phyloP scores from a whole-genome alignment of 1,284 basidiomycete genomes.

The Ceratobasidium sp. region DNA sequence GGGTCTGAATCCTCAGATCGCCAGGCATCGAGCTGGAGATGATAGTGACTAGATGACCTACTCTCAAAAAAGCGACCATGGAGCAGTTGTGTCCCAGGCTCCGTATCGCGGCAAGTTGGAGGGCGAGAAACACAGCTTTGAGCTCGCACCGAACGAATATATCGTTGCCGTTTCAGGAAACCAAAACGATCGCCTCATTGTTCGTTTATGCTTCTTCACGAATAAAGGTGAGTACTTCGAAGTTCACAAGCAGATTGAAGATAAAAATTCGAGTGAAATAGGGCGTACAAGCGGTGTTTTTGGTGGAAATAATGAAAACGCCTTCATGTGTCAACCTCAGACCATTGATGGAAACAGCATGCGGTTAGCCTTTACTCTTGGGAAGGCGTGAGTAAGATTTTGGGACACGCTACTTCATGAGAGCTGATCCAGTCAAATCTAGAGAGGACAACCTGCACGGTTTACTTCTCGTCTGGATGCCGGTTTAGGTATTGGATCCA shows the following conservation, averaged over 20 bases:
- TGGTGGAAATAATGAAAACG: background rate
- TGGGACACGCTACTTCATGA: background rate
- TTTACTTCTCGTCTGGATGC: background rate
- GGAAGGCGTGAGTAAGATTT: background rate
- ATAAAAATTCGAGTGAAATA: background rate
- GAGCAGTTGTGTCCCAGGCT: background rate
- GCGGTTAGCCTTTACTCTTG: background rate
- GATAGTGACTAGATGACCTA: background rate
- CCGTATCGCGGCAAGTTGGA: background rate
- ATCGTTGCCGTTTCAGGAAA: background rate
- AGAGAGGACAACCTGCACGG: background rate
- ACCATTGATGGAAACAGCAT: background rate
- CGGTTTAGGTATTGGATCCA: too few relatives aligned
- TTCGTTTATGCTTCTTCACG: background rate
- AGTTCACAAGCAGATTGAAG: too few relatives aligned
- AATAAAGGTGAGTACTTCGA: background rate
- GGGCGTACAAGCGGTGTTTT: background rate
- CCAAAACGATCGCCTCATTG: background rate
- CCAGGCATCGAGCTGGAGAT: background rate
- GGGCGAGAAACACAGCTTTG: background rate
- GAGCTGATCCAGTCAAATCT: background rate
- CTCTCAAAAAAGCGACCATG: background rate
- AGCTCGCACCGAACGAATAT: background rate
- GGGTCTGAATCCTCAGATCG: background rate
- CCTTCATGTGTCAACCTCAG: conserved; percentile 6